Conservation (phyloP, 768 basidiomycete genomes). For the Russula foetens region DNA sequence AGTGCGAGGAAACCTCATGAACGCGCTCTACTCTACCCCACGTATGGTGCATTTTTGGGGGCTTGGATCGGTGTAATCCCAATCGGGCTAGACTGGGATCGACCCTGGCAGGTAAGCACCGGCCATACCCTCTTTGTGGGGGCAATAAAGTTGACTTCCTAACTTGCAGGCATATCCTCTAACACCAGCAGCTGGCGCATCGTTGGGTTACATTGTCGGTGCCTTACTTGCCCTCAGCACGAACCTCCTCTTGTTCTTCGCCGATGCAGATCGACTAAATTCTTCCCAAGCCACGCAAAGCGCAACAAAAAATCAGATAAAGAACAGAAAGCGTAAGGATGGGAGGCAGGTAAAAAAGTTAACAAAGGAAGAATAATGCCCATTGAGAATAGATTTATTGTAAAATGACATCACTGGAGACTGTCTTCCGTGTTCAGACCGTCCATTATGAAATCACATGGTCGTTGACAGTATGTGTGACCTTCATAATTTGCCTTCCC, state of each 20-base stretch:
- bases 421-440: too few relatives aligned
- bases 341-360: slow-evolving; percentile 2
- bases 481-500: too few relatives aligned
- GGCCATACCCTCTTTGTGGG: not conserved
- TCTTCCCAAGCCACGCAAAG: not conserved
- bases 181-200: slow-evolving; percentile 63
- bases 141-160: slow-evolving; percentile 9
- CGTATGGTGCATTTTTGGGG: slow-evolving; percentile 61
- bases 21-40: slow-evolving; percentile 71
- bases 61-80: slow-evolving; percentile 78
- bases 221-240: slow-evolving; percentile 46
- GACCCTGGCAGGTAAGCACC: slow-evolving; percentile 81
- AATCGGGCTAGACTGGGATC: slow-evolving; percentile 92
- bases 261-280: slow-evolving; percentile 14
- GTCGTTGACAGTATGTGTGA: too few relatives aligned
- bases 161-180: slow-evolving; percentile 67
- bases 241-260: slow-evolving; percentile 28
- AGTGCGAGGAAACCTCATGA: slow-evolving; percentile 63
- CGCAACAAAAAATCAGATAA: not conserved
- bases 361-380: not conserved
- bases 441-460: too few relatives aligned
- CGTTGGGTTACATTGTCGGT: slow-evolving; percentile 58
- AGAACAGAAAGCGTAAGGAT: slow-evolving; percentile 3
- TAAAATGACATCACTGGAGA: too few relatives aligned
- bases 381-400: too few relatives aligned